phyloP scores from a whole-genome alignment of 164 flowering plant genomes.

The Buxus sempervirens region DNA sequence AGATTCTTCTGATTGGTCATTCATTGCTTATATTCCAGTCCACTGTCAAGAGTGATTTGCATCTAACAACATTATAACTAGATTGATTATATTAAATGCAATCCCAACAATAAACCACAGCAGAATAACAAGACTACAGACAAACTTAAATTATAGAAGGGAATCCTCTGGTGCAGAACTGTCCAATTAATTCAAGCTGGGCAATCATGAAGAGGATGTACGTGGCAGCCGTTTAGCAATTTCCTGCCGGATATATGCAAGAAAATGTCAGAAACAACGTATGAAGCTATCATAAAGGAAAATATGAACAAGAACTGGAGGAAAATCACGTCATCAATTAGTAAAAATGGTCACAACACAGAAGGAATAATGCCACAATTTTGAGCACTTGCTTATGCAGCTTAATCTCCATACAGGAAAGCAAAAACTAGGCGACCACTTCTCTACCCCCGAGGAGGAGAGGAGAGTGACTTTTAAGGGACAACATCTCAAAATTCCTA shows the following conservation, averaged over 20 bases:
- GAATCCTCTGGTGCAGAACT: not conserved
- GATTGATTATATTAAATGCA: not conserved
- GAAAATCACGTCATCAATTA: too few relatives aligned
- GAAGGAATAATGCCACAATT: too few relatives aligned
- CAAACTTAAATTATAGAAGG: not conserved
- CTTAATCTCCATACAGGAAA: too few relatives aligned
- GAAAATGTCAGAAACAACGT: not conserved
- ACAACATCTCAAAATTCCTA: too few relatives aligned
- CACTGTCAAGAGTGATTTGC: not conserved
- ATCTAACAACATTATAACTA: not conserved
- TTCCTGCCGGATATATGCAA: slow-evolving; percentile 54
- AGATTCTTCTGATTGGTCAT: not conserved
- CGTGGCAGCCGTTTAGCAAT: slow-evolving; percentile 91
- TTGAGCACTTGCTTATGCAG: too few relatives aligned
- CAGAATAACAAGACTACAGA: not conserved
- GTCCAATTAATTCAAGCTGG: not conserved
- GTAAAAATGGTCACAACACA: too few relatives aligned
- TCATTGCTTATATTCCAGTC: not conserved
- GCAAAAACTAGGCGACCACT: too few relatives aligned
- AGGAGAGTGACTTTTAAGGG: too few relatives aligned
- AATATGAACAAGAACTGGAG: too few relatives aligned
- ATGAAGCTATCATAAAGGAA: not conserved
- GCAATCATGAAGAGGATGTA: slow-evolving; percentile 39
- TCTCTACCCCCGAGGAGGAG: too few relatives aligned
- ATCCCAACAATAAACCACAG: slow-evolving; percentile 2